A percentile compares a stretch with the other conserved stretches of the same genome.
phyloP scores from a whole-genome alignment of 495 filamentous ascomycete species.

The Pseudotulostoma volvatum region DNA sequence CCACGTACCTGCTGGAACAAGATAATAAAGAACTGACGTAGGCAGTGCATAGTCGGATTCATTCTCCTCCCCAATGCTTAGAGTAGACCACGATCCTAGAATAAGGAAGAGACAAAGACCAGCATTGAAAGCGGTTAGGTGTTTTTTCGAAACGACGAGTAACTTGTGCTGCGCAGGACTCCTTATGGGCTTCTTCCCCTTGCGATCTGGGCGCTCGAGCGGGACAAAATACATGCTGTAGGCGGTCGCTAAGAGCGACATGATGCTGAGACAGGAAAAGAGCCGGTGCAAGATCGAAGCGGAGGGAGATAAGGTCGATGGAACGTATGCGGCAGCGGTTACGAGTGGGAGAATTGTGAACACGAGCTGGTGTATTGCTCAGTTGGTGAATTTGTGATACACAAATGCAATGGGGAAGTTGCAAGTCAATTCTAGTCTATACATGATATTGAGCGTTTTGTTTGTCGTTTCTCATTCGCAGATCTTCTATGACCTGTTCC shows the following conservation, averaged over 20 bases:
- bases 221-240: constrained; percentile 29
- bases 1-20: constrained; percentile 25
- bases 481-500: constrained; percentile 45
- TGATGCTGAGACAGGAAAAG: constrained; percentile 38
- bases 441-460: constrained; percentile 45
- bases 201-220: constrained; percentile 14
- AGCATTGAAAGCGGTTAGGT: constrained; percentile 13
- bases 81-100: constrained; percentile 6
- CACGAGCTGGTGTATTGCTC: constrained; percentile 18
- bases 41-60: not conserved
- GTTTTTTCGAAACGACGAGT: constrained; percentile 3
- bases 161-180: constrained; percentile 2
- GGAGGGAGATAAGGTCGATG: constrained; percentile 25
- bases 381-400: not conserved
- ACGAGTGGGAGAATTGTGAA: constrained; percentile 43
- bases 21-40: constrained; percentile 15
- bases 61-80: not conserved
- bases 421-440: constrained; percentile 4
- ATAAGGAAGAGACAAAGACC: constrained; percentile 14
- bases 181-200: constrained; percentile 15
- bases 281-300: constrained; percentile 13
- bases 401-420: not conserved
- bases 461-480: constrained; percentile 37
- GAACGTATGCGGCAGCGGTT: constrained; percentile 34
- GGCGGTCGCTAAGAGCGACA: constrained; percentile 42